These are phyloP conservation scores for Barbatosphaeria neglecta DNA, from an alignment of 495 filamentous ascomycete species.

Conservation along the genomic window DNA sequence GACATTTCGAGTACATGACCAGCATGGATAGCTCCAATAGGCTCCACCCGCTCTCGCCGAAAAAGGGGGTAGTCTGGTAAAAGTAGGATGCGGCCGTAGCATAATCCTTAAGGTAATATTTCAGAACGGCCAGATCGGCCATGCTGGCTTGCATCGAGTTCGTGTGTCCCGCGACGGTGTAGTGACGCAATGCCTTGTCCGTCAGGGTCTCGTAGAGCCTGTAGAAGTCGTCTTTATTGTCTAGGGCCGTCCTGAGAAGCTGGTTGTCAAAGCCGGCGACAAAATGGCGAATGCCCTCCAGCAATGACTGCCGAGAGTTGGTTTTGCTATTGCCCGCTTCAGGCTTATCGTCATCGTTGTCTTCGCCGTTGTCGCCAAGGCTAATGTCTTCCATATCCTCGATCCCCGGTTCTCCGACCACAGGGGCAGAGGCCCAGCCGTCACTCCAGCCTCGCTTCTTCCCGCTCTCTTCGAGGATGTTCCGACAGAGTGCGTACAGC, in stretches of 20 bases:
- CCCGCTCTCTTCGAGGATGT: slow-evolving; percentile 63
- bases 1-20: slow-evolving; percentile 71
- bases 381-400: slow-evolving; percentile 45
- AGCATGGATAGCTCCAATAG: slow-evolving; percentile 72
- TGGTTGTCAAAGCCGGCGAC: slow-evolving; percentile 39
- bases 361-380: slow-evolving; percentile 29
- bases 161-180: slow-evolving; percentile 59
- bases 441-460: slow-evolving; percentile 63
- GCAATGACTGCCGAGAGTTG: too few species aligned
- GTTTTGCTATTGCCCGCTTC: slow-evolving; percentile 5
- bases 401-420: slow-evolving; percentile 37
- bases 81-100: slow-evolving; percentile 67
- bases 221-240: slow-evolving; percentile 39
- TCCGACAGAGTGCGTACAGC: slow-evolving; percentile 66
- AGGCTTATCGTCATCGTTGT: slow-evolving; percentile 14
- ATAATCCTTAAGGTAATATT: slow-evolving; percentile 65
- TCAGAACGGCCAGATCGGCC: slow-evolving; percentile 76
- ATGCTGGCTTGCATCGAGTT: slow-evolving; percentile 67
- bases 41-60: slow-evolving; percentile 69
- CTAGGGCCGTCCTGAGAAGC: slow-evolving; percentile 36
- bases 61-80: slow-evolving; percentile 68
- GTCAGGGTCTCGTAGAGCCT: slow-evolving; percentile 60
- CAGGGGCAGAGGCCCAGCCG: slow-evolving; percentile 59
- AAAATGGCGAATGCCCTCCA: slow-evolving; percentile 3
- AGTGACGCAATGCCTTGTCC: slow-evolving; percentile 60